These are phyloP conservation scores for Colletotrichum sp. DNA, from an alignment of 2,329 filamentous ascomycete species.

Conservation along the genomic window DNA sequence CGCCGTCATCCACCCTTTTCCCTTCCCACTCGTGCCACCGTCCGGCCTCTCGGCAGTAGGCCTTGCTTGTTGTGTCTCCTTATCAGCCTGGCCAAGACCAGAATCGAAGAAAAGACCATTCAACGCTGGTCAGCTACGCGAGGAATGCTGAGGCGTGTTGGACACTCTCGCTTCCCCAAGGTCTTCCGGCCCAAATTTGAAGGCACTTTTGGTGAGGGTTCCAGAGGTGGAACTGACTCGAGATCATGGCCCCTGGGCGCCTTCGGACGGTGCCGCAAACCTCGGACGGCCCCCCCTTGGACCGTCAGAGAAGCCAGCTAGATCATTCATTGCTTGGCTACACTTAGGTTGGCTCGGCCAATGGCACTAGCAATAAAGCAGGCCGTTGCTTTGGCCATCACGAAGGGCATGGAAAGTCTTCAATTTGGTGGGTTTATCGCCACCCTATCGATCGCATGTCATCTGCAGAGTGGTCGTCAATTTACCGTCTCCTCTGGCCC, in stretches of 20 bases:
- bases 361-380: not conserved
- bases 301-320: constrained; percentile 6
- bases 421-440: not conserved
- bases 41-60: constrained; percentile 4
- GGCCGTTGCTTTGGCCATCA: constrained; percentile 12
- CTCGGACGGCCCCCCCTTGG: constrained; percentile 17
- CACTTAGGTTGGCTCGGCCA: not conserved
- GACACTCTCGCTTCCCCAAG: not conserved
- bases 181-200: not conserved
- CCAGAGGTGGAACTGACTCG: constrained; percentile 12
- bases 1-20: constrained; percentile 8
- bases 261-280: constrained; percentile 21
- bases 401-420: not conserved
- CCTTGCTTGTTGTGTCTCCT: not conserved
- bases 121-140: not conserved
- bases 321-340: constrained; percentile 1
- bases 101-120: not conserved
- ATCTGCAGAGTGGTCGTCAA: not conserved
- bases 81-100: not conserved
- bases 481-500: not conserved
- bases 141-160: not conserved
- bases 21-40: constrained; percentile 2
- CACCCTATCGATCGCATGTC: not conserved
- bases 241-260: constrained; percentile 12
- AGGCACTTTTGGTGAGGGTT: not conserved